Evolutionary conservation across 106 monocot genomes (phyloP), one percentile per base, ranked within the genome.

Genomic region (Ottelia alismoides): DNA sequence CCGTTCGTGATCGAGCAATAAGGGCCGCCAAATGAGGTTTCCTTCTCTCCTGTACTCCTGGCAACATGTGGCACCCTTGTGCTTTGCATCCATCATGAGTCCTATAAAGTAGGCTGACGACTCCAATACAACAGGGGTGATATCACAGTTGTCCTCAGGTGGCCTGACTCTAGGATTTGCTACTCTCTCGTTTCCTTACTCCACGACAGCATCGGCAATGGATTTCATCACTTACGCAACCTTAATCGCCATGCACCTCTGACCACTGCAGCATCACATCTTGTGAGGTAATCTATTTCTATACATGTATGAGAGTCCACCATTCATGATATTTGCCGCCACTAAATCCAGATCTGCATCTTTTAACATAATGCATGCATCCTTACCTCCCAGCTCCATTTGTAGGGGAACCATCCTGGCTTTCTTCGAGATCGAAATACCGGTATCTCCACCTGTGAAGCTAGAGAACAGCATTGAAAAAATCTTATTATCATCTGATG

Each of bases 351-450:
- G 63, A 58, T 98, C 96, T 31, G 96, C 96, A 70, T 98, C 96
- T 72, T 98, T 89, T 29, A 98, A 72, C 29, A 98, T 79, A 64
- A 85, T n/a, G 65, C 96, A 98, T 22, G 89, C 96, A 80, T 98
- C 89, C 61, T 98, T 98, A 20, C 96, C 96, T 31, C 96, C 96
- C 7, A 98, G 76, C 31, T 98, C 96, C 96, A 98, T 98, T 63
- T 98, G 96, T 17, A 98, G 85, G 23, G 96, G 96, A 50, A 98
- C 61, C 96, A 98, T 98, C 22, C 85, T 82, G 19, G 96, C 89
- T 58, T 98, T 98, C 77, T 90, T 98, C 17, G 89, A 98, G 62
- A 98, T 98, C 58, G 96, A 79, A 55, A 98, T 64, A 47, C 89
- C 96, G 52, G 96, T 98, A 55, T 98, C 96, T 50, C 96, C 96